A percentile compares a stretch with the other conserved stretches of the same genome.
Evolutionary conservation across 768 basidiomycete genomes (phyloP).

Genomic region (Multifurca ochricompacta): DNA sequence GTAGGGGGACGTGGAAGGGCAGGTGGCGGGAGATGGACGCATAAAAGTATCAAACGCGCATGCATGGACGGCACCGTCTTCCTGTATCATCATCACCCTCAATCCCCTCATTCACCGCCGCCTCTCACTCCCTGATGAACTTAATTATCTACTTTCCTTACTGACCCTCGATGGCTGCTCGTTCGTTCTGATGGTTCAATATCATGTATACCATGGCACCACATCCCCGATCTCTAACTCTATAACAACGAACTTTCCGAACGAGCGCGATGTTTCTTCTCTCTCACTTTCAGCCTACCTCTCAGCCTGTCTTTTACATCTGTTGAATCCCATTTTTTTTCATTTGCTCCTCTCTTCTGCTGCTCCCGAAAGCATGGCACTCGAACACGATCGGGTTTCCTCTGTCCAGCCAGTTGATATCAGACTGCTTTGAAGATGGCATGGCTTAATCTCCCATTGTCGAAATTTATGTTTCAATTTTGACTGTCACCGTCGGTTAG

Average conservation of each 20-base stretch:
- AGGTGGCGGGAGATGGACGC: conserved; percentile 10
- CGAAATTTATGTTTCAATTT: background rate
- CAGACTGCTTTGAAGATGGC: background rate
- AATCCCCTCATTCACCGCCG: no score
- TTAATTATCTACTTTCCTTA: conserved; percentile 21
- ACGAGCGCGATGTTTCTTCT: background rate
- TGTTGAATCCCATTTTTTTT: no score
- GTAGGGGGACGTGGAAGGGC: conserved; percentile 11
- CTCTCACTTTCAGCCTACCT: no score
- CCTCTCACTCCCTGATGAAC: conserved; percentile 11
- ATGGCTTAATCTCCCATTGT: background rate
- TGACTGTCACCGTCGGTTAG: background rate
- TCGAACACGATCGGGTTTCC: no score
- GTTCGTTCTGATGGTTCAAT: conserved; percentile 7
- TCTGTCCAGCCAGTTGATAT: no score
- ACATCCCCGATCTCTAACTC: background rate
- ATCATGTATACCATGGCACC: conserved; percentile 15
- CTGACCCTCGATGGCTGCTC: conserved; percentile 15
- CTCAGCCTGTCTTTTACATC: no score
- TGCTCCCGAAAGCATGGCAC: no score
- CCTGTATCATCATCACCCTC: conserved; percentile 13
- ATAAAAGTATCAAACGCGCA: conserved; percentile 19
- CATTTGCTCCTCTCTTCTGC: no score
- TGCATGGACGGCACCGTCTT: conserved; percentile 15
- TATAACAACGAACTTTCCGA: background rate